A percentile compares a stretch with the other conserved stretches of the same genome.
phyloP scores from a whole-genome alignment of 73 alveolate species.

The Paramecium sonneborni region DNA sequence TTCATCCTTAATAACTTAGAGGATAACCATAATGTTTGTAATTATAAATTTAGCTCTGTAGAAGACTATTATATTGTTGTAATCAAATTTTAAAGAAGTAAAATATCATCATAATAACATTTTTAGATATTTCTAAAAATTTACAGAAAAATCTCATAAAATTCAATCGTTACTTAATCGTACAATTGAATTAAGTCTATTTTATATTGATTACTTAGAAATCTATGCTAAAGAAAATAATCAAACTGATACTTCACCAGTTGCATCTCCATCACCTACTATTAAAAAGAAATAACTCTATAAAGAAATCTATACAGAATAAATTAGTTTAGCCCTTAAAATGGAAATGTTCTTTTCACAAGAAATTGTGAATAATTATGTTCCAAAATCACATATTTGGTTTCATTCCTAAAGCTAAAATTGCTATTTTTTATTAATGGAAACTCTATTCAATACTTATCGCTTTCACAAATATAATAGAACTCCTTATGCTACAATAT shows the following conservation, averaged over 20 bases:
- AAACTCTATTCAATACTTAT: constrained; percentile 4
- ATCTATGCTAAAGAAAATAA: background rate
- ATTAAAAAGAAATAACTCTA: background rate
- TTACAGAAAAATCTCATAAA: background rate
- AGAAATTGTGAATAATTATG: background rate
- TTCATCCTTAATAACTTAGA: background rate
- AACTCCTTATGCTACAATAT: background rate
- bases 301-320: background rate
- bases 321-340: background rate
- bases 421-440: background rate
- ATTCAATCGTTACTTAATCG: constrained; percentile 37
- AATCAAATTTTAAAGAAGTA: background rate
- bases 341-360: constrained; percentile 19
- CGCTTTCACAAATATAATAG: background rate
- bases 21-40: background rate
- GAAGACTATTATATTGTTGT: constrained; percentile 21
- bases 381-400: constrained; percentile 9
- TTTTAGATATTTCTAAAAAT: background rate
- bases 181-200: background rate
- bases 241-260: background rate
- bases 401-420: background rate
- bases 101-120: background rate
- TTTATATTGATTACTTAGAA: background rate
- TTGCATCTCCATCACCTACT: constrained; percentile 35
- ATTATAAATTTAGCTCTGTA: background rate